A percentile compares a stretch with the other conserved stretches of the same genome.
These are phyloP conservation scores for Chlorencoelia australis DNA, from an alignment of 2,329 filamentous ascomycete species.

Conservation along the genomic window DNA sequence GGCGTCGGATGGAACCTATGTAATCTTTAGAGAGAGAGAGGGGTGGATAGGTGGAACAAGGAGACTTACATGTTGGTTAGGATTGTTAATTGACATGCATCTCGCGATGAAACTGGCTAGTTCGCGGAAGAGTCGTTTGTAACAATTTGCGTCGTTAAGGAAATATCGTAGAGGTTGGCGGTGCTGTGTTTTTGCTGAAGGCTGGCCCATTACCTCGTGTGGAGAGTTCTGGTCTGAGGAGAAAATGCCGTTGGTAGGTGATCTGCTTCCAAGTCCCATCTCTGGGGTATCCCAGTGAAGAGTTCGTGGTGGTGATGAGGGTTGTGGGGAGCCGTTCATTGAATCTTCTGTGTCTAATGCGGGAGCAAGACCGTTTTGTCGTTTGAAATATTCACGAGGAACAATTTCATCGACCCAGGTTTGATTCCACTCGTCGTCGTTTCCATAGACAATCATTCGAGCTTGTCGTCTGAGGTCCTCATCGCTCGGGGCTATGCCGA, in stretches of 20 bases:
- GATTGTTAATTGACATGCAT: constrained; percentile 49
- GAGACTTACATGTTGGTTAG: constrained; percentile 38
- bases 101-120: constrained; percentile 42
- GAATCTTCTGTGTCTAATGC: constrained; percentile 8
- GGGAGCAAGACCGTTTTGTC: constrained; percentile 18
- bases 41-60: not conserved
- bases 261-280: constrained; percentile 9
- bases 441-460: constrained; percentile 51
- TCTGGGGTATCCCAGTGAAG: constrained; percentile 24
- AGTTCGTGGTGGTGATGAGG: constrained; percentile 11
- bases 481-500: constrained; percentile 41
- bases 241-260: not conserved
- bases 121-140: constrained; percentile 43
- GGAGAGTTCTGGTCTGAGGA: not conserved
- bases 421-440: constrained; percentile 54
- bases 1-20: constrained; percentile 41
- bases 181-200: constrained; percentile 22
- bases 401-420: constrained; percentile 46
- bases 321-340: not conserved
- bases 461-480: constrained; percentile 46
- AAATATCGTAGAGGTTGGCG: constrained; percentile 32
- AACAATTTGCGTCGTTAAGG: constrained; percentile 51
- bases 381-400: constrained; percentile 45
- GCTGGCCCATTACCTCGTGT: constrained; percentile 16
- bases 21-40: not conserved